Evolutionary conservation across 192 early-diverging fungal genomes (phyloP), one percentile per base, ranked within the genome.

Genomic region (Coemansia sp.): DNA sequence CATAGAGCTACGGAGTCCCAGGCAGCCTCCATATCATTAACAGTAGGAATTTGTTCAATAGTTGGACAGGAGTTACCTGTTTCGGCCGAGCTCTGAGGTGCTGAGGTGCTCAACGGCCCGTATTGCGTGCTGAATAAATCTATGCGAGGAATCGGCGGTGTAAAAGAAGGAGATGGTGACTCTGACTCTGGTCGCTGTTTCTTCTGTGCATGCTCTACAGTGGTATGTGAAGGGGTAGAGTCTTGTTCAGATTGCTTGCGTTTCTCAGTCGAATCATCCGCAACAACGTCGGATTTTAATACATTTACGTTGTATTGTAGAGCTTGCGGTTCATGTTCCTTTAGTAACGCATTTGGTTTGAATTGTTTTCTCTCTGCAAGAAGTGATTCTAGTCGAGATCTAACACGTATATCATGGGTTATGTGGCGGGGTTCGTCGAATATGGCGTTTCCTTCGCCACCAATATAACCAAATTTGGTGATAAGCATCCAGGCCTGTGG

Each of bases 401-500:
- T 23, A 22, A 80, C 64, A 5, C 58, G 10, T 25, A 55, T 25
- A n/a, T 64, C 62, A 21, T 26, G 31, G 3, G 53, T 56, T 26
- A 71, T 62, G 44, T 67, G 50, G 1, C 14, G 28, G 6, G 71
- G 71, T 53, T 74, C 64, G 26, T 62, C 65, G 55, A 70, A 74
- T 32, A 69, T 58, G 18, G 58, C 31, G 61, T 68, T 74, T 8
- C 72, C 71, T 12, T 60, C 62, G 1, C 68, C 77, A 49, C 77
- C 77, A 24, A 80, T 12, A 47, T 69, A 71, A 4, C 41, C 34
- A 30, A 74, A 58, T 41, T 64, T 67, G 4, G 71, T 71, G 23
- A 80, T 68, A 16, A 74, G 30, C 25, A 80, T 52, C 77, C 77
- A 80, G 61, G 74, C 60, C 71, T 71, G 71, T 50, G 71, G 60